A percentile compares a stretch with the other conserved stretches of the same genome.
These are phyloP conservation scores for Aspergillus latus DNA, from an alignment of 2,329 filamentous ascomycete genomes.

Conservation along the genomic window DNA sequence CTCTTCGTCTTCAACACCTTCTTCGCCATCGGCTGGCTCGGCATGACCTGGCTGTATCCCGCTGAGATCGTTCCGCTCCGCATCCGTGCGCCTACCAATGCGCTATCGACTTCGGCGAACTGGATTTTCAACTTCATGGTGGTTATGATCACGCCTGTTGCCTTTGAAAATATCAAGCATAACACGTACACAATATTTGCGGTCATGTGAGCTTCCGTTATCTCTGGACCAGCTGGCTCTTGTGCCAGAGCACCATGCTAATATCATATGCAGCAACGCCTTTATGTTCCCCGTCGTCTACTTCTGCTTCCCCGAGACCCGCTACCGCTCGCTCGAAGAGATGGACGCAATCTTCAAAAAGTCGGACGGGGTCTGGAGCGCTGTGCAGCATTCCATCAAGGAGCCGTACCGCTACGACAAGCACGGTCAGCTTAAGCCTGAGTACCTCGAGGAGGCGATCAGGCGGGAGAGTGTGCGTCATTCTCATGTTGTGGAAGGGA, in stretches of 20 bases:
- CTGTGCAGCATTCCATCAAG: constrained; percentile 49
- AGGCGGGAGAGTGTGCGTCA: constrained; percentile 22
- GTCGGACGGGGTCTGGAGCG: constrained; percentile 49
- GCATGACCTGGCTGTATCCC: constrained; percentile 55
- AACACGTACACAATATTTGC: constrained; percentile 36
- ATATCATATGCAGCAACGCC: constrained; percentile 45
- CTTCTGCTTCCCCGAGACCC: constrained; percentile 63
- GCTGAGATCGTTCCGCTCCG: constrained; percentile 52
- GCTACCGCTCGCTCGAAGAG: constrained; percentile 63
- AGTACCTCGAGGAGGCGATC: constrained; percentile 47
- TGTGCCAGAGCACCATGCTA: constrained; percentile 6
- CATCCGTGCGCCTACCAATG: constrained; percentile 50
- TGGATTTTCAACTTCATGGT: constrained; percentile 54
- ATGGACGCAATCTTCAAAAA: constrained; percentile 68
- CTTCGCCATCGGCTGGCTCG: constrained; percentile 48
- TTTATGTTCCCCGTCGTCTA: constrained; percentile 58
- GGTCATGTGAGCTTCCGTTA: constrained; percentile 46
- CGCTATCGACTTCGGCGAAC: constrained; percentile 49
- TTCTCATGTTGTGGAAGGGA: constrained; percentile 10
- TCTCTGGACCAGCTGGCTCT: background rate
- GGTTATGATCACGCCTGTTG: constrained; percentile 45
- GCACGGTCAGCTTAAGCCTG: constrained; percentile 52
- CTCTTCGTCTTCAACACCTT: constrained; percentile 24
- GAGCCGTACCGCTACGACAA: constrained; percentile 58
- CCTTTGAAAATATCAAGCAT: constrained; percentile 32